Percentiles rank a stretch among this genome's conserved stretches.
These are phyloP conservation scores for Beauveria brongniartii DNA, from an alignment of 2,329 filamentous ascomycete genomes.

Conservation along the genomic window DNA sequence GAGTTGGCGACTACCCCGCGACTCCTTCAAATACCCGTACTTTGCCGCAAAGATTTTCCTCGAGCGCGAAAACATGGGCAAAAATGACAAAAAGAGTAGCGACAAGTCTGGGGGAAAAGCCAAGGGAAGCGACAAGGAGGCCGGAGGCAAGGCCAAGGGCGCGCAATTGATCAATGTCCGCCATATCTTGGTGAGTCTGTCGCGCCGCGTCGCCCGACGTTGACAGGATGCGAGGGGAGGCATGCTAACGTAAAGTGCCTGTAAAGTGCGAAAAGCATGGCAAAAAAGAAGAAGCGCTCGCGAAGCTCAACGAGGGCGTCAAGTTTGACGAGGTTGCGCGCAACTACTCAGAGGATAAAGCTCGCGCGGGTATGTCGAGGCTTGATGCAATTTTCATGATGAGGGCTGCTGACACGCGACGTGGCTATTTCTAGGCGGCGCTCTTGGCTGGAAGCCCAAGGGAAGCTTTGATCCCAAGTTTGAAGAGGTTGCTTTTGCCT, in stretches of 20 bases:
- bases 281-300: constrained; percentile 70
- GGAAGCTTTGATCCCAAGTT: constrained; percentile 61
- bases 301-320: constrained; percentile 55
- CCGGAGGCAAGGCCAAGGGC: constrained; percentile 36
- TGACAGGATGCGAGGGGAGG: background rate
- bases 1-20: constrained; percentile 1
- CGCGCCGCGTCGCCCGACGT: background rate
- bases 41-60: background rate
- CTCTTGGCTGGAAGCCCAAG: constrained; percentile 64
- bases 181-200: constrained; percentile 51
- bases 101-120: constrained; percentile 27
- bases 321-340: constrained; percentile 71
- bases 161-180: constrained; percentile 65
- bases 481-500: constrained; percentile 61
- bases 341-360: constrained; percentile 70
- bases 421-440: constrained; percentile 45
- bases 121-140: constrained; percentile 23
- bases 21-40: background rate
- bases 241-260: background rate
- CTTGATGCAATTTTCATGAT: constrained; percentile 8
- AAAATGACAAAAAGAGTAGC: constrained; percentile 33
- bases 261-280: constrained; percentile 61
- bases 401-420: background rate
- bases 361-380: constrained; percentile 45
- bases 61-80: constrained; percentile 25